Evolutionary conservation across 306 rosid species (phyloP).

Genomic region (Pterocarpus santalinus): DNA sequence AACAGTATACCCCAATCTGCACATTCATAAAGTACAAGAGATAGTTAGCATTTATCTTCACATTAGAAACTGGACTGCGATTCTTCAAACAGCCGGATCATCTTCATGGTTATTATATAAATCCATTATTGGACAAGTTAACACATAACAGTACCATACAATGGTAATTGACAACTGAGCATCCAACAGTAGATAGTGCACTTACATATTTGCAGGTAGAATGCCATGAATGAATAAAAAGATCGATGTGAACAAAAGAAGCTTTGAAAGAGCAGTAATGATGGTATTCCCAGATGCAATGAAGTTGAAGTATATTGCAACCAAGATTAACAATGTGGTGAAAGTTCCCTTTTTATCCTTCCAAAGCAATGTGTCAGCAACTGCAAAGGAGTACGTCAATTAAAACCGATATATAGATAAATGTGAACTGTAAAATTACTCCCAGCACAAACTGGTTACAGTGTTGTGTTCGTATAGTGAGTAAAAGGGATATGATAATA

Average conservation of each 20-base stretch:
- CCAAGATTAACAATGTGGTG: constrained; percentile 64
- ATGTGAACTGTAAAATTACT: constrained; percentile 29
- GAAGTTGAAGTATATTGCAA: constrained; percentile 83
- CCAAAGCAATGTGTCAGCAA: constrained; percentile 97
- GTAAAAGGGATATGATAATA: constrained; percentile 18
- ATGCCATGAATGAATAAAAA: constrained; percentile 70
- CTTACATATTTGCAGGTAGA: constrained; percentile 87
- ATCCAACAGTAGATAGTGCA: constrained; percentile 32
- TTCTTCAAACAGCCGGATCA: constrained; percentile 45
- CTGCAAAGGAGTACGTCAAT: constrained; percentile 61
- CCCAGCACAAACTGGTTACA: constrained; percentile 22
- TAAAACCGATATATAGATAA: constrained; percentile 32
- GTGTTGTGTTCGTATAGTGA: constrained; percentile 7
- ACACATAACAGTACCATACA: constrained; percentile 12
- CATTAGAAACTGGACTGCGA: constrained; percentile 24
- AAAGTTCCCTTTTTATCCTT: constrained; percentile 84
- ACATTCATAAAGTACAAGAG: constrained; percentile 40
- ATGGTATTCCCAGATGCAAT: constrained; percentile 74
- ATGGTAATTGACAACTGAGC: constrained; percentile 8
- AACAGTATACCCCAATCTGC: constrained; percentile 80
- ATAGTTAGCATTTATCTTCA: constrained; percentile 45
- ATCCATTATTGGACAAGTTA: constrained; percentile 32
- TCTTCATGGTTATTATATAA: constrained; percentile 29
- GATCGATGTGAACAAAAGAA: constrained; percentile 61
- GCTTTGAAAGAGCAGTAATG: constrained; percentile 73